Conservation (phyloP, 768 basidiomycete species). For the Mycena kentingensis region DNA sequence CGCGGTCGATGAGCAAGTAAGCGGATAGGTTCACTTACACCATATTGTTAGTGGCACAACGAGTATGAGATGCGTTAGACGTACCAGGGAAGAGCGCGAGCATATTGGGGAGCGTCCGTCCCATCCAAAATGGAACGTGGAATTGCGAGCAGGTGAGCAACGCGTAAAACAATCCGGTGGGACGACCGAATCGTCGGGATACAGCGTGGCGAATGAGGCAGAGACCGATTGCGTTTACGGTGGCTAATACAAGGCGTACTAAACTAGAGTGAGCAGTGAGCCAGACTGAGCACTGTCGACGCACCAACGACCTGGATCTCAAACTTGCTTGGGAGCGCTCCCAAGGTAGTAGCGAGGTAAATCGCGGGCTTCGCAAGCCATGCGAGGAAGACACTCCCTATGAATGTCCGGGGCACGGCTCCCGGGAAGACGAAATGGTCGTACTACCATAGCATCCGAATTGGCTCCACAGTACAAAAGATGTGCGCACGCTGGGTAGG, state of each 20-base stretch:
- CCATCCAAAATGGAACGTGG: conserved; percentile 92
- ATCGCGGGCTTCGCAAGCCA: conserved; percentile 55
- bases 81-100: conserved; percentile 84
- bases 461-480: conserved; percentile 1
- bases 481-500: conserved; percentile 57
- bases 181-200: conserved; percentile 61
- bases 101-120: conserved; percentile 93
- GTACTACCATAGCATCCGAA: conserved; percentile 52
- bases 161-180: conserved; percentile 58
- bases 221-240: conserved; percentile 63
- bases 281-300: conserved; percentile 25
- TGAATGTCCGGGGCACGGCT: conserved; percentile 85
- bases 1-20: conserved; percentile 48
- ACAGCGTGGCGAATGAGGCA: conserved; percentile 65
- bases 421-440: conserved; percentile 91
- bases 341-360: conserved; percentile 41
- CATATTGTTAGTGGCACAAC: too few species aligned
- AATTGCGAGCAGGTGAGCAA: conserved; percentile 83
- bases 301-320: conserved; percentile 72
- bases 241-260: conserved; percentile 79
- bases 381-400: conserved; percentile 73
- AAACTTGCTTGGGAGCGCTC: conserved; percentile 54
- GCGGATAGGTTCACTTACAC: conserved; percentile 68
- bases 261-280: conserved; percentile 1
- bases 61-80: too few species aligned